Evolutionary conservation across 306 rosid genomes (phyloP), one percentile per base, ranked within the genome.

Genomic region (Begonia peltatifolia): DNA sequence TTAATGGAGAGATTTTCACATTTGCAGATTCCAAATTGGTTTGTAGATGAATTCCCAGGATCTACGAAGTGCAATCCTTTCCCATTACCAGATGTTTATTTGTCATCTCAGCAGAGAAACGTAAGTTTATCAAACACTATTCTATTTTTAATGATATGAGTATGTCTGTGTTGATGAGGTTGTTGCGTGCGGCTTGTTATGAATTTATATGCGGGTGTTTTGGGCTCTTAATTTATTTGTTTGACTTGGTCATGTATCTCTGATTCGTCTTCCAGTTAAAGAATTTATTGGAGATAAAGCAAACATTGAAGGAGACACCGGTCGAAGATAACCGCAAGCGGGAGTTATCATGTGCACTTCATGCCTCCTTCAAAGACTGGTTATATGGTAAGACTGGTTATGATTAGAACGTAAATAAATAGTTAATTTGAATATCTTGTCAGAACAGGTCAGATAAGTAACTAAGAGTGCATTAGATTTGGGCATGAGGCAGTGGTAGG

Each of bases 311-410:
- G 50, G 99, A 92, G 71, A 83, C 88, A 46, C 76, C 96, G 13
- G 85, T 92, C 25, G 96, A 92, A 72, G 99, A 92, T 48, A 83
- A 59, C 53, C 90, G 88, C 30, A 87, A 75, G 64, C 82, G 88
- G 20, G 99, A 92, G 63, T 68, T 92, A 68, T 86, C 96, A 50
- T 71, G 81, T 38, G 99, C 99, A 1, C 88, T 92, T 48, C 99
- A 92, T 59, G 79, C 79, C 55, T 79, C 81, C 74, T 92, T 92
- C 73, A 92, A 74, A 74, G 99, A 92, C 65, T 92, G 99, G 96
- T 73, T 92, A 75, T 87, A 92, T 53, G 94, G 96, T 86, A 83
- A 70, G 52, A 55, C 6, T 56, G 18, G 41, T 56, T 54, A 36
- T 63, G 47, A 11, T 52, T 35, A 18, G 38, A 30, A 30, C 6